A percentile compares a stretch with the other conserved stretches of the same genome.
These are phyloP conservation scores for Starmerella roubikii DNA, from an alignment of 805 yeast genomes.

Conservation along the genomic window DNA sequence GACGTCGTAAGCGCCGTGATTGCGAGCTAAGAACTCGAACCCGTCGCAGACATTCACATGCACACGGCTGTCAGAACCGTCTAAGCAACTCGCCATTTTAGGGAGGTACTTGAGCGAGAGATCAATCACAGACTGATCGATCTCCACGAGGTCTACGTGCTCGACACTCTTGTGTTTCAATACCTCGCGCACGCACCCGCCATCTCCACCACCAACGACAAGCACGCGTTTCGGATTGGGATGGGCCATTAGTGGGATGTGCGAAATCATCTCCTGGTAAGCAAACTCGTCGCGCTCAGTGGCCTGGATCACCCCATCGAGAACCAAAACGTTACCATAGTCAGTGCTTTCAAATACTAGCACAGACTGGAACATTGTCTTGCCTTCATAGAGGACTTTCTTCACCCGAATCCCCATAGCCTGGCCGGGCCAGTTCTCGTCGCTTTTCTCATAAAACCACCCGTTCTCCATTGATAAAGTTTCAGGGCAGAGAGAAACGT, in stretches of 20 bases:
- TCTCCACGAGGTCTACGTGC: conserved; percentile 68
- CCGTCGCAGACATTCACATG: conserved; percentile 67
- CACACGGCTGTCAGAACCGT: conserved; percentile 49
- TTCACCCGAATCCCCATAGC: conserved; percentile 56
- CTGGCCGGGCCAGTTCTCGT: conserved; percentile 71
- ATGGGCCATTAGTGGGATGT: conserved; percentile 69
- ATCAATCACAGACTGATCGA: conserved; percentile 69
- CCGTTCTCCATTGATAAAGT: background rate
- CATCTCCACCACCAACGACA: conserved; percentile 93
- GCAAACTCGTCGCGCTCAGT: conserved; percentile 90
- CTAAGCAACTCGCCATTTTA: conserved; percentile 41
- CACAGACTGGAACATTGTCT: conserved; percentile 65
- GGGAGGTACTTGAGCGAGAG: conserved; percentile 63
- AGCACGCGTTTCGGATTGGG: conserved; percentile 59
- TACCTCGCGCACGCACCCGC: conserved; percentile 83
- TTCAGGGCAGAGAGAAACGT: too few relatives aligned
- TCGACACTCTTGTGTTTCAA: conserved; percentile 56
- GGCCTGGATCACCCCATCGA: conserved; percentile 83
- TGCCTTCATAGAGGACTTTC: conserved; percentile 48
- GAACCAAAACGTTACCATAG: conserved; percentile 77
- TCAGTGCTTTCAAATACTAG: conserved; percentile 59
- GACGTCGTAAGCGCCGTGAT: conserved; percentile 50
- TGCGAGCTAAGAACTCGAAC: conserved; percentile 50
- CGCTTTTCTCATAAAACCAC: conserved; percentile 71
- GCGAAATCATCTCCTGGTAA: conserved; percentile 84